phyloP scores from a whole-genome alignment of 352 stramenopile genomes.

The Pythium monospermum region DNA sequence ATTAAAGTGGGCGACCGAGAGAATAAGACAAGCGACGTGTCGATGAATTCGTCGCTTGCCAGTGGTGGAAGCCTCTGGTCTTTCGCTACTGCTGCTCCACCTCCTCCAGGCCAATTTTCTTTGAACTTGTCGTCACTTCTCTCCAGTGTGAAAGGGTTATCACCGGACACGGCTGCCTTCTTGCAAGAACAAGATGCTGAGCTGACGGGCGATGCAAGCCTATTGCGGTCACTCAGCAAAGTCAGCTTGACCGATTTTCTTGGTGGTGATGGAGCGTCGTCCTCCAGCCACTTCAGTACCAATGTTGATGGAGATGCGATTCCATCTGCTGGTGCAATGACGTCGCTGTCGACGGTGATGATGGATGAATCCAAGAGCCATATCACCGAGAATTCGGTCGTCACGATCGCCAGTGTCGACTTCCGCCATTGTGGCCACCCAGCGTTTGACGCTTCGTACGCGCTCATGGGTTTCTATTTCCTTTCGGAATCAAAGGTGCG shows the following conservation, averaged over 20 bases:
- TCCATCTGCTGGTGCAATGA: not conserved
- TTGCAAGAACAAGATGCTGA: constrained; percentile 59
- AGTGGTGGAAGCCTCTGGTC: constrained; percentile 4
- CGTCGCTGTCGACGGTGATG: constrained; percentile 29
- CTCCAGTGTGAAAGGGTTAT: constrained; percentile 43
- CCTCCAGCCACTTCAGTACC: not conserved
- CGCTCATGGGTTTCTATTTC: constrained; percentile 58
- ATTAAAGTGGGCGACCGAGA: constrained; percentile 7
- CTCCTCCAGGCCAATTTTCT: constrained; percentile 14
- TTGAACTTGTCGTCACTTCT: constrained; percentile 53
- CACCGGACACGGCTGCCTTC: constrained; percentile 39
- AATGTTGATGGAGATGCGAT: constrained; percentile 1
- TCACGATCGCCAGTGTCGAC: constrained; percentile 38
- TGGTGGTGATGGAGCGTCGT: no score
- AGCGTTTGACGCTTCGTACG: constrained; percentile 41
- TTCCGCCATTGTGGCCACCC: constrained; percentile 61
- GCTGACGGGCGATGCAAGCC: constrained; percentile 44
- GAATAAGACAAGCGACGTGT: constrained; percentile 15
- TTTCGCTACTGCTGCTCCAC: constrained; percentile 5
- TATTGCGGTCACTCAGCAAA: constrained; percentile 47
- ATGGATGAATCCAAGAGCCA: constrained; percentile 26
- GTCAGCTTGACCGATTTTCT: constrained; percentile 52
- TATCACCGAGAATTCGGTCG: constrained; percentile 24
- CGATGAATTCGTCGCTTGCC: constrained; percentile 17
- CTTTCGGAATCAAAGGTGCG: constrained; percentile 29